Evolutionary conservation across 2,329 filamentous ascomycete species (phyloP).

Genomic region (Fonsecaea erecta): DNA sequence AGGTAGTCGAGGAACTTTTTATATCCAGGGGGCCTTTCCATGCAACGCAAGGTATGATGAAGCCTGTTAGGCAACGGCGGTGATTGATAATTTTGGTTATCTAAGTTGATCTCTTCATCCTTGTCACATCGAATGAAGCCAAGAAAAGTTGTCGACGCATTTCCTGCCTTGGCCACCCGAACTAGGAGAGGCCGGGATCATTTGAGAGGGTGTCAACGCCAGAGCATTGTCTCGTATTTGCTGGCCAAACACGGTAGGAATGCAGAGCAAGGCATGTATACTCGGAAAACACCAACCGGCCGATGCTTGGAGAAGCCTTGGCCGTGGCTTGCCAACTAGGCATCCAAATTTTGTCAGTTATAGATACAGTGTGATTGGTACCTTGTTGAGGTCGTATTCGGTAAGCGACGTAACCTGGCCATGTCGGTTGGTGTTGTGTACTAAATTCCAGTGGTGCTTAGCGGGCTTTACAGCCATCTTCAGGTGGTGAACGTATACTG

Average conservation of each 20-base stretch:
- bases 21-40: background rate
- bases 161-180: background rate
- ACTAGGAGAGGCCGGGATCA: background rate
- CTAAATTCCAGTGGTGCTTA: too few relatives aligned
- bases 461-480: background rate
- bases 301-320: constrained; percentile 7
- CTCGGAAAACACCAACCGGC: background rate
- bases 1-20: background rate
- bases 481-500: background rate
- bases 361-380: background rate
- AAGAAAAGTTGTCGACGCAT: background rate
- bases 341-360: constrained; percentile 7
- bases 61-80: background rate
- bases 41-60: background rate
- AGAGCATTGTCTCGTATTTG: background rate
- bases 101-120: background rate
- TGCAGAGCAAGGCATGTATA: background rate
- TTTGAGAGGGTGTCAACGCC: background rate
- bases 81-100: constrained; percentile 2
- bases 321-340: constrained; percentile 19
- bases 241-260: background rate
- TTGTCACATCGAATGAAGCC: background rate
- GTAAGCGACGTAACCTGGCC: background rate
- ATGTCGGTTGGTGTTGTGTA: background rate
- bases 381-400: background rate